Base-by-base conservation (phyloP, 306 rosid species). In the Cercis canadensis region DNA sequence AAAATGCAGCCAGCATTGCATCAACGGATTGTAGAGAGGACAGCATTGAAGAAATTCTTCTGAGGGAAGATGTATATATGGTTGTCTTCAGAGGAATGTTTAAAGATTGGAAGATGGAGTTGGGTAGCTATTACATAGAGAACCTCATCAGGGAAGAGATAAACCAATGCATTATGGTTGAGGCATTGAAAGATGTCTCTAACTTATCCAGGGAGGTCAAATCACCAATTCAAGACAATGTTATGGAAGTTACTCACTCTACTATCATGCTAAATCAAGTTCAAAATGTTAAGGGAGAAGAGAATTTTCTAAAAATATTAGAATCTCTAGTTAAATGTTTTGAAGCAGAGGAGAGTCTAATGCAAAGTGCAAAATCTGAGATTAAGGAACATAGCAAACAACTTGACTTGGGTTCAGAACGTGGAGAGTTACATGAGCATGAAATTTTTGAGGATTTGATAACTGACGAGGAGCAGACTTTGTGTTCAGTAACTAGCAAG, bases 321-420 rank as follows among this genome's bases (percentile, higher is more conserved):
- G 84, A 65, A 63, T 77, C 80, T 56, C 69, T 74, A 59, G 43
- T 70, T 6, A 55, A 72, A 49, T 81, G 84, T 79, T 78, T 73
- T 64, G 85, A 88, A 67, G 77, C 62, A 13, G 87, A 70, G 79
- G 96, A 89, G 63, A 56, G 52, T 80, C 40, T 79, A 57, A 63
- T 73, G 86, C 72, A 56, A 7, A 82, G 81, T 74, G 78, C 78
- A 51, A 67, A 51, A 50, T 70, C 71, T 7, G 87, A 84, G 64
- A 76, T 78, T 29, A 79, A 57, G 36, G 86, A 78, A 67, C 75
- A 76, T n/a, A 69, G 73, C 52, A 63, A 16, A 62, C 56, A 79
- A 50, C 73, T 82, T 13, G 84, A 81, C 61, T 59, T 80, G 57
- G 86, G 78, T 51, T 78, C 86, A 0, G 86, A 89, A 61, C 76